Evolutionary conservation across 2,329 filamentous ascomycete genomes (phyloP).

Genomic region (Hypoxylon sp.): DNA sequence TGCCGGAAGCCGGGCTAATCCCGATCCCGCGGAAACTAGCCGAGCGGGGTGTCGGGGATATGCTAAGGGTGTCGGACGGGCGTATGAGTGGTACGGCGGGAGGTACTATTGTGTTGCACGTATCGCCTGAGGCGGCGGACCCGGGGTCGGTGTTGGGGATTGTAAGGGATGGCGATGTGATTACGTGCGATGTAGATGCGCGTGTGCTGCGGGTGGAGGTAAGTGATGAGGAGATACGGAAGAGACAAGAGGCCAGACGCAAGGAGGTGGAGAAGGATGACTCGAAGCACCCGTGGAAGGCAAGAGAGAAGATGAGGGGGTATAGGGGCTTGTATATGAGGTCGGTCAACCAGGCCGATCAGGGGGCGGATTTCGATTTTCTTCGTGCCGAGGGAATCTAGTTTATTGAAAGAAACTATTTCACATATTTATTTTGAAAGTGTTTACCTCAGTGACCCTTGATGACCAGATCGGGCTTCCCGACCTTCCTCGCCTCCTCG

Average conservation of each 20-base stretch:
- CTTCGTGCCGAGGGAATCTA: constrained; percentile 57
- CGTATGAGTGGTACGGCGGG: constrained; percentile 88
- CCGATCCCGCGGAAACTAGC: constrained; percentile 81
- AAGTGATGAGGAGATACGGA: constrained; percentile 74
- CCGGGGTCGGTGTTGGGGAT: constrained; percentile 83
- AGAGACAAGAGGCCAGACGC: constrained; percentile 71
- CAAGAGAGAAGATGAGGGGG: constrained; percentile 59
- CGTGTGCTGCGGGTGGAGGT: constrained; percentile 70
- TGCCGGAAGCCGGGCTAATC: constrained; percentile 82
- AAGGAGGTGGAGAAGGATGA: constrained; percentile 49
- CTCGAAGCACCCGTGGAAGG: constrained; percentile 49
- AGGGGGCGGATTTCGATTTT: constrained; percentile 72
- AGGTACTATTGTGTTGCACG: constrained; percentile 90
- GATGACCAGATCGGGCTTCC: constrained; percentile 48
- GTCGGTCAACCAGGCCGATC: constrained; percentile 69
- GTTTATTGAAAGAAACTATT: background rate
- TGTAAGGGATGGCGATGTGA: constrained; percentile 78
- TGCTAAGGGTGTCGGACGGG: constrained; percentile 88
- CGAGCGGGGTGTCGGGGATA: constrained; percentile 78
- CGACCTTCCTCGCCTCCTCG: constrained; percentile 62
- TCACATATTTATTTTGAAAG: no score
- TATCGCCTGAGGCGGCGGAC: constrained; percentile 83
- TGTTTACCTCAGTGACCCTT: constrained; percentile 34
- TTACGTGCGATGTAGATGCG: constrained; percentile 81
- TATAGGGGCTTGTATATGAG: constrained; percentile 71